Evolutionary conservation across 228 moss, liverwort and hornwort species (phyloP).

Genomic region (Sphagnum magellanicum): DNA sequence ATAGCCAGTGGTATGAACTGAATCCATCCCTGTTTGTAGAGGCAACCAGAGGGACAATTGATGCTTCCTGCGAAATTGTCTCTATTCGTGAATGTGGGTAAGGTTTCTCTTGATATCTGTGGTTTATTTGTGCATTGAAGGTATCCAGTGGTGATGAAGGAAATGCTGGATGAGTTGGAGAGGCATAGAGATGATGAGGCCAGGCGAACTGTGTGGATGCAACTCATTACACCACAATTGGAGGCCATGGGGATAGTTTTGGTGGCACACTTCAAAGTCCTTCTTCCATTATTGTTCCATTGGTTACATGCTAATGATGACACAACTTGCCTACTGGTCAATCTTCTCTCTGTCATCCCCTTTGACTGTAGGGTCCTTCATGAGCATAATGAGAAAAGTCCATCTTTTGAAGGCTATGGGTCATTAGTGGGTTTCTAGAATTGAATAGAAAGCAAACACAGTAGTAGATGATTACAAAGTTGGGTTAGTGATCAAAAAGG

Average conservation of each 20-base stretch:
- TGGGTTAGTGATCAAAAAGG: no score
- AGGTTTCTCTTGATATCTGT: not conserved
- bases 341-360: not conserved
- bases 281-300: conserved; percentile 64
- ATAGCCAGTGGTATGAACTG: conserved; percentile 60
- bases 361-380: not conserved
- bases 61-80: not conserved
- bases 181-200: conserved; percentile 59
- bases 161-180: conserved; percentile 79
- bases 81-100: not conserved
- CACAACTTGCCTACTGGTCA: conserved; percentile 67
- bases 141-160: conserved; percentile 66
- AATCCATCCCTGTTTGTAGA: not conserved
- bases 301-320: conserved; percentile 88
- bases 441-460: not conserved
- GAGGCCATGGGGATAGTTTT: conserved; percentile 87
- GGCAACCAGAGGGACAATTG: not conserved
- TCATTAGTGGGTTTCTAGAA: not conserved
- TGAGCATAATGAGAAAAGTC: not conserved
- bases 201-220: conserved; percentile 63
- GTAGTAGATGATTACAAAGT: not conserved
- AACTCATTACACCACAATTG: conserved; percentile 59
- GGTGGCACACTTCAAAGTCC: conserved; percentile 72
- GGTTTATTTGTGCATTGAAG: conserved; percentile 14
- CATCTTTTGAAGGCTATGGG: not conserved